A percentile compares a stretch with the other conserved stretches of the same genome.
Conservation (phyloP, 164 flowering plant genomes). For the Taxillus chinensis region DNA sequence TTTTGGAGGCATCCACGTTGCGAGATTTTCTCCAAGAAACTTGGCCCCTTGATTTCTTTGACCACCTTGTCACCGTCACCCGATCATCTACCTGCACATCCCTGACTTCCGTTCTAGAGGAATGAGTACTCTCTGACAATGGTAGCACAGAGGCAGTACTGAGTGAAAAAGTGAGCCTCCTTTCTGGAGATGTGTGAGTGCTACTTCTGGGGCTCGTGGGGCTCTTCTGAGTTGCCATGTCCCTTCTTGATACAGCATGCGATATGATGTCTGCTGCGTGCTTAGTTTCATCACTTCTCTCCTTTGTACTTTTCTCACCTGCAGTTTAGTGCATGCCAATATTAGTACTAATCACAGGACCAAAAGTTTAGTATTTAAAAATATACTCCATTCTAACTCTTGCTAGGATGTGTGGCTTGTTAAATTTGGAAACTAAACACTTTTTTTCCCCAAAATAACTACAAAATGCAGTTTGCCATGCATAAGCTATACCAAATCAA, state of each 20-base stretch:
- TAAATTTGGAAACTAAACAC: too few relatives aligned
- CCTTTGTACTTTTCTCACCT: constrained; percentile 26
- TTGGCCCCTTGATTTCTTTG: constrained; percentile 47
- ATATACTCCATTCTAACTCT: too few relatives aligned
- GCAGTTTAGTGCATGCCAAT: too few relatives aligned
- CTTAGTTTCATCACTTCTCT: constrained; percentile 27
- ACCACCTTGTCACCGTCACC: constrained; percentile 73
- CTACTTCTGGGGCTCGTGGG: constrained; percentile 84
- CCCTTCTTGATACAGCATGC: constrained; percentile 67
- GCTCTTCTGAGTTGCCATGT: constrained; percentile 69
- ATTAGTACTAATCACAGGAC: too few relatives aligned
- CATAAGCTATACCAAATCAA: too few relatives aligned
- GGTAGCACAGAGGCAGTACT: constrained; percentile 38
- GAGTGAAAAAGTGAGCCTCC: constrained; percentile 32
- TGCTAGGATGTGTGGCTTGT: too few relatives aligned
- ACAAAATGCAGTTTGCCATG: too few relatives aligned
- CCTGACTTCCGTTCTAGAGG: constrained; percentile 54
- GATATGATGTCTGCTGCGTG: constrained; percentile 50
- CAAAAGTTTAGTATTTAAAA: too few relatives aligned
- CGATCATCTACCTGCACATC: constrained; percentile 81
- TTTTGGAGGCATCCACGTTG: constrained; percentile 39
- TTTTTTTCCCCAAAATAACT: too few relatives aligned
- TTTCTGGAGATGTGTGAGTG: constrained; percentile 48
- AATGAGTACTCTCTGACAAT: constrained; percentile 32
- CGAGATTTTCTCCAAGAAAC: constrained; percentile 31